These are phyloP conservation scores for Ascoidea asiatica DNA, from an alignment of 805 yeast species.

Conservation along the genomic window DNA sequence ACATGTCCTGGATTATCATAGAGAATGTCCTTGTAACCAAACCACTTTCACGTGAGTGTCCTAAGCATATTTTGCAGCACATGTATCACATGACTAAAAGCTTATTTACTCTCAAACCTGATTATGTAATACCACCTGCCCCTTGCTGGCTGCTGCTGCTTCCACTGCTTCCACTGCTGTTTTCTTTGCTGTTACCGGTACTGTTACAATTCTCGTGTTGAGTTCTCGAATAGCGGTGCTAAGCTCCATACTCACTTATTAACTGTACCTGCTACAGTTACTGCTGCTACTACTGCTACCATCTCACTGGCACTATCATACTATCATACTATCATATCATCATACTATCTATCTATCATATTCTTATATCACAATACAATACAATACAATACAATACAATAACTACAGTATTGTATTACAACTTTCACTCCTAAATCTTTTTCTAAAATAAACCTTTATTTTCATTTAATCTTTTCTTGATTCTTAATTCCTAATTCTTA, in stretches of 20 bases:
- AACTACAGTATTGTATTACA: not conserved
- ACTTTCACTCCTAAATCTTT: not conserved
- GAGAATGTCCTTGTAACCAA: too few species aligned
- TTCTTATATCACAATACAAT: not conserved
- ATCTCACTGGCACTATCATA: not conserved
- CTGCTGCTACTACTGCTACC: not conserved
- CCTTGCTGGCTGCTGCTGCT: not conserved
- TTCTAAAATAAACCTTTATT: too few species aligned
- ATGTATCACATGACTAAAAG: not conserved
- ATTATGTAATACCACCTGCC: not conserved
- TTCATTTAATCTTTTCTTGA: not conserved
- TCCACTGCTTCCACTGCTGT: not conserved
- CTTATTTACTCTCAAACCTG: not conserved
- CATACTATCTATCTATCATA: not conserved
- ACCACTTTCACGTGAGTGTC: not conserved
- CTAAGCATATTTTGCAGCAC: not conserved
- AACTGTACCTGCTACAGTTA: not conserved
- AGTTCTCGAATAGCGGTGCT: not conserved
- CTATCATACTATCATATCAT: not conserved
- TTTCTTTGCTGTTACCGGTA: not conserved
- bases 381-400: not conserved
- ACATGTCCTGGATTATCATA: too few species aligned
- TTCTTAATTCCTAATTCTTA: not conserved
- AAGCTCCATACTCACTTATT: not conserved
- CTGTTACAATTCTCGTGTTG: not conserved